Evolutionary conservation across 2,329 filamentous ascomycete genomes (phyloP).

Genomic region (Phaeosphaeria sp.): DNA sequence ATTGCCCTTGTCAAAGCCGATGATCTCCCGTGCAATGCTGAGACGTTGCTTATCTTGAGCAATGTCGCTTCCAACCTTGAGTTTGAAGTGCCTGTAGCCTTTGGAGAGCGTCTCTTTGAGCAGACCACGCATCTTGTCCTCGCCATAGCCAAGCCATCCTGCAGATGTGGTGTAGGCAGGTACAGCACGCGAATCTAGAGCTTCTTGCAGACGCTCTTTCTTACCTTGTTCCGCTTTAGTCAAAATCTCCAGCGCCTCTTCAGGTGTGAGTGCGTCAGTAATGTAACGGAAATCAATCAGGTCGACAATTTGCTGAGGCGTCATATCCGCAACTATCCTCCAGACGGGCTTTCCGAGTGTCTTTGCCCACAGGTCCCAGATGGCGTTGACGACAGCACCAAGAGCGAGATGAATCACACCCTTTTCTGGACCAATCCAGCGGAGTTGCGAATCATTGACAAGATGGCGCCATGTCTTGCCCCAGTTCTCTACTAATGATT

Average conservation of each 20-base stretch:
- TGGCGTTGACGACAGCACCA: conserved; percentile 85
- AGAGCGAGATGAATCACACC: conserved; percentile 92
- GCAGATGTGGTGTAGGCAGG: conserved; percentile 91
- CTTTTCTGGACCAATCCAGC: conserved; percentile 94
- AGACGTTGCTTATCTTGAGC: conserved; percentile 75
- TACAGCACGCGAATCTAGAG: conserved; percentile 75
- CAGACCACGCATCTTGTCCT: conserved; percentile 82
- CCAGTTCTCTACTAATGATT: conserved; percentile 80
- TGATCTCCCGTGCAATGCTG: conserved; percentile 75
- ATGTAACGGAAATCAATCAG: conserved; percentile 97
- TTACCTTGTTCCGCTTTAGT: conserved; percentile 71
- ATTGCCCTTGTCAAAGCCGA: conserved; percentile 83
- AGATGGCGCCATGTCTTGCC: conserved; percentile 89
- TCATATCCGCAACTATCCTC: conserved; percentile 89
- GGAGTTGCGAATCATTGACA: conserved; percentile 87
- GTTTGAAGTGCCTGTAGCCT: conserved; percentile 87
- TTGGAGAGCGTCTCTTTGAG: conserved; percentile 75
- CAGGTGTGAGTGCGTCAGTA: conserved; percentile 87
- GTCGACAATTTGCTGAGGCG: conserved; percentile 80
- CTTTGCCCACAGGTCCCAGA: conserved; percentile 97
- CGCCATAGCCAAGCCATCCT: conserved; percentile 88
- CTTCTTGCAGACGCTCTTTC: conserved; percentile 73
- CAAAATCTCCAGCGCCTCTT: conserved; percentile 78
- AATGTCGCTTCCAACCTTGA: conserved; percentile 81
- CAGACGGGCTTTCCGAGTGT: conserved; percentile 85